These are phyloP conservation scores for Lachnum nothofagi DNA, from an alignment of 2,329 filamentous ascomycete genomes.

Conservation along the genomic window DNA sequence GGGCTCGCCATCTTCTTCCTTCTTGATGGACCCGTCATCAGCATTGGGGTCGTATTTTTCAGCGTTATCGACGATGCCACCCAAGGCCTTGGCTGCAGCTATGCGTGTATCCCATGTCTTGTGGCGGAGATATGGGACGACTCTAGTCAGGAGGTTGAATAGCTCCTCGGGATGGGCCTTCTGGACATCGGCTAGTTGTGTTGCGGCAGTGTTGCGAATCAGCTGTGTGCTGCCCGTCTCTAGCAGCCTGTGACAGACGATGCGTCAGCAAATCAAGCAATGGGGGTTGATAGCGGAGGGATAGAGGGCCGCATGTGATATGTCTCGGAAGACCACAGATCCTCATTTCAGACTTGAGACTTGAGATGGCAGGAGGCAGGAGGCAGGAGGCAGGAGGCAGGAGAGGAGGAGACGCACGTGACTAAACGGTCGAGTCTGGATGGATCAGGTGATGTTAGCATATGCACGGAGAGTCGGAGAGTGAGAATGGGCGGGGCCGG, in stretches of 20 bases:
- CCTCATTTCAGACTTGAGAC: background rate
- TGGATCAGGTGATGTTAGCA: slow-evolving; percentile 35
- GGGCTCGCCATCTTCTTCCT: slow-evolving; percentile 35
- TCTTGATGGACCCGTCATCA: slow-evolving; percentile 51
- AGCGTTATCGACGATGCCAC: slow-evolving; percentile 87
- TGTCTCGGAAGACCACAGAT: background rate
- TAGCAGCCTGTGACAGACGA: slow-evolving; percentile 68
- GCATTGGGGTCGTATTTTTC: slow-evolving; percentile 82
- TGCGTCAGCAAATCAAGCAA: slow-evolving; percentile 13
- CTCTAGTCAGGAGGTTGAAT: slow-evolving; percentile 87
- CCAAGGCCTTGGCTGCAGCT: slow-evolving; percentile 88
- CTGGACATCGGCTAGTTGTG: slow-evolving; percentile 95
- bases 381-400: background rate
- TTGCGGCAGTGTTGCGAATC: slow-evolving; percentile 93
- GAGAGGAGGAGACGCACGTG: slow-evolving; percentile 58
- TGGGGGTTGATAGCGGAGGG: background rate
- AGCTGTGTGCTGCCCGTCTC: slow-evolving; percentile 95
- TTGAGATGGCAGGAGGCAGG: background rate
- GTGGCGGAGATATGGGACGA: slow-evolving; percentile 90
- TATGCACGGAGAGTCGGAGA: background rate
- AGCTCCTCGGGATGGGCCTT: slow-evolving; percentile 97
- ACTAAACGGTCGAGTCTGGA: slow-evolving; percentile 75
- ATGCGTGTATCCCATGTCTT: slow-evolving; percentile 97
- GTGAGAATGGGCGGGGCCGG: background rate
- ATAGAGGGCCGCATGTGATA: background rate